Base-by-base conservation (phyloP, 257 asterid genomes). In the Solanum etuberosum region DNA sequence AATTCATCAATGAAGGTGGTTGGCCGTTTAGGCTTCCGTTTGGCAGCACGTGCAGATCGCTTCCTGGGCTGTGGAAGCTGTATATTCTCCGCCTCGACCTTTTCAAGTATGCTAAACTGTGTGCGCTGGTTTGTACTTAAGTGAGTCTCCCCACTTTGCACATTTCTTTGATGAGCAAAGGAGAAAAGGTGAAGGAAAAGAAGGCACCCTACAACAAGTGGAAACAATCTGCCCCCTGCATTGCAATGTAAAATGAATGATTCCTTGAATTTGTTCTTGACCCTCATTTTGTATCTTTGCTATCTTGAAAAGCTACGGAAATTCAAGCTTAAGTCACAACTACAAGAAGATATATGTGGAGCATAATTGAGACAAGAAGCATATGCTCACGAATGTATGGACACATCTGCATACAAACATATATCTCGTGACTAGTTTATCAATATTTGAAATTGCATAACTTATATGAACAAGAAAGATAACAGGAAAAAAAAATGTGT, bases 1-100 rank as follows among this genome's bases (percentile, higher is more conserved):
- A 93, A 97, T 86, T 97, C 99, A 25, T 93, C 98, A 25, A 96
- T 91, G 92, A 95, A 89, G 87, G 96, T 92, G 74, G 94, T 87
- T 67, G 93, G 72, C 48, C 92, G 90, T 87, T 89, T 95, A 21
- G 99, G 96, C 88, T 93, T 96, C 89, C 99, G 91, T 92, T 96
- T 97, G 88, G 91, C 93, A 16, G 98, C 98, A 85, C 97, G 98
- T 8, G 97, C 93, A 40, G 99, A 96, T 37, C 97, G 91, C 93
- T 86, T 94, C 87, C 94, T 92, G 57, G 95, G 98, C 25, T 95
- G 93, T 68, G 99, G 97, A 87, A 96, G 87, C 74, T 91, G 94
- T 87, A 97, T 91, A 83, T 88, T 91, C 88, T 93, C 98, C 93
- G 96, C 98, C 93, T 97, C 99, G 8, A 93, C 93, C 87, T 83